Base-by-base conservation (phyloP, 176 grass and related monocot genomes). In the Metroxylon sagu region DNA sequence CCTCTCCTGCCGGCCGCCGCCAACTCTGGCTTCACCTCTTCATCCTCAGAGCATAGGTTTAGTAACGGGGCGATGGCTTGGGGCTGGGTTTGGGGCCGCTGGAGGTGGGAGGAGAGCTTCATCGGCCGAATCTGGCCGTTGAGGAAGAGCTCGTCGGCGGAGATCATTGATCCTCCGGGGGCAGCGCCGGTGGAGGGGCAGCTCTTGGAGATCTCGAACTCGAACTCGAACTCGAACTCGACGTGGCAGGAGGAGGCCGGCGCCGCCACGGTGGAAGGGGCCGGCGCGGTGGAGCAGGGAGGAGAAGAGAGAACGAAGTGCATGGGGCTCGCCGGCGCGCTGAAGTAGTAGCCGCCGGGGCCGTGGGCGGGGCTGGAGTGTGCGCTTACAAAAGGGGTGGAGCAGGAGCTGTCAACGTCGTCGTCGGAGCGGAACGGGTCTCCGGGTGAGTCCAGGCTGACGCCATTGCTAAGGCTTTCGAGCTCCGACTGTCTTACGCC, bases 231-330 rank as follows among this genome's bases (percentile, higher is more conserved):
- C 30, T 31, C 30, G 30, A 31, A 31, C 30, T 31, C 5, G 30
- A 31, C 5, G 5, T 31, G 30, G 30, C 30, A 1, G 30, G 30
- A 31, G 30, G 30, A 31, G 5, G 30, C 5, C 5, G 30, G 6
- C 30, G 30, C 30, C 0, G 30, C 30, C 30, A 6, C 5, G 30
- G 5, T 31, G 30, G 30, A 31, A 6, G 30, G 30, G 30, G 1
- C 7, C 30, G 5, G 6, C 30, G 19, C 27, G 18, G 21, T 15
- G 1, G 65, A 67, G 28, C 55, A 48, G 4, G 71, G 28, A 26
- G 58, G 28, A 23, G 78, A 75, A 57, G 56, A 70, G 71, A 81
- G 71, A 14, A 81, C 52, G 59, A 69, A 75, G 71, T 81, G 78
- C 3, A 73, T 61, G 4, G 71, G 78, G 58, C 78, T 81, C 5